Evolutionary conservation across 371 early-diverging fungal genomes (phyloP), one percentile per base, ranked within the genome.

Genomic region (Nosema granulosis): DNA sequence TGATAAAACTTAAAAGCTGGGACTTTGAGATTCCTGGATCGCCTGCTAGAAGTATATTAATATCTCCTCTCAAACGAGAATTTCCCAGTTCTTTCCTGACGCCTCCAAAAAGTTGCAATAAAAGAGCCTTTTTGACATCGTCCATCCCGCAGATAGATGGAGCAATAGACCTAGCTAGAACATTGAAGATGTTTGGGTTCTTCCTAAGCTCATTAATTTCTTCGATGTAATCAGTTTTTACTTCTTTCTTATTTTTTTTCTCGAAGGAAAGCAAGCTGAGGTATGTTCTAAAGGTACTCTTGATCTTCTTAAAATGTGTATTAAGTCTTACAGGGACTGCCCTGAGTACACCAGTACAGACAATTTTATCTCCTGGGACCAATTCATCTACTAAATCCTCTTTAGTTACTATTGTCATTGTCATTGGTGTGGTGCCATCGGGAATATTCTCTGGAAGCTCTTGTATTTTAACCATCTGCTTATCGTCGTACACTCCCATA

Each of bases 31-130:
- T 82, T 28, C 86, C 86, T 37, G 86, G 86, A 65, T 86, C 86
- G 28, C 82, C 83, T 62, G 85, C 85, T 20, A 87, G 77, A 13
- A 87, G 70, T 32, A 87, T 75, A 68, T 87, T 85, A 51, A 87
- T 87, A 63, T 84, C 83, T 24, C 87, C 86, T 65, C 87, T 71
- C 3, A 83, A 75, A 22, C 80, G 73, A 24, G 79, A 76, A 50
- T 78, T 81, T 26, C 66, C 73, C 18, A 73, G 24, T 22, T 83
- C 67, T 70, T 87, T 87, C 20, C 65, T 20, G 12, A 84, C 88
- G n/a, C 97, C 99, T 72, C 97, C 97, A 88, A 99, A 94, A 68
- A 98, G 85, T 84, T 97, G 96, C 69, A 98, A 84, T 37, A 98
- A 84, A 22, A 94, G 89, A 3, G 94, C 96, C 84, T 95, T 95